Percentiles rank a stretch among this genome's conserved stretches.
phyloP scores from a whole-genome alignment of 768 basidiomycete species.

The Omphalotus guepiniiformis region DNA sequence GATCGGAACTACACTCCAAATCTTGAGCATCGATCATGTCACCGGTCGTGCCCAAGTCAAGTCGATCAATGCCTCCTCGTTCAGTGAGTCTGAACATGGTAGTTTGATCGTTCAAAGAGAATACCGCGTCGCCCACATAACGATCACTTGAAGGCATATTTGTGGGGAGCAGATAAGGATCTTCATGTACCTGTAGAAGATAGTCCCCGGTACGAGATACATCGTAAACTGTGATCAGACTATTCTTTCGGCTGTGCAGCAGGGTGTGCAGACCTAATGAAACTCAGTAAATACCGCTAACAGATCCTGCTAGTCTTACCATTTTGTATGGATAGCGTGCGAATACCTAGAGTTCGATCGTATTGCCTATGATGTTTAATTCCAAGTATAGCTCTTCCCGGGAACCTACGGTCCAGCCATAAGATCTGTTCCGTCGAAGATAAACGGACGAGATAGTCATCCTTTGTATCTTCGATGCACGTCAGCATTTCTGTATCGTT shows the following conservation, averaged over 20 bases:
- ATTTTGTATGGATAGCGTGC: conserved; percentile 31
- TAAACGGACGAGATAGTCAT: conserved; percentile 45
- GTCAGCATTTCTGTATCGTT: conserved; percentile 41
- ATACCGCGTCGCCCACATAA: conserved; percentile 29
- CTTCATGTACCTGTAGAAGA: conserved; percentile 39
- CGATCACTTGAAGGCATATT: neutral
- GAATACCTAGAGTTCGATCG: conserved; percentile 52
- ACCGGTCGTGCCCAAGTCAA: conserved; percentile 28
- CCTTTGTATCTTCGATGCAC: conserved; percentile 41
- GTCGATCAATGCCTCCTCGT: conserved; percentile 40
- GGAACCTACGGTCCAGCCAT: conserved; percentile 67
- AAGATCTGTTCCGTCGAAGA: conserved; percentile 58
- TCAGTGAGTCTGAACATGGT: conserved; percentile 41
- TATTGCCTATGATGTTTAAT: conserved; percentile 56
- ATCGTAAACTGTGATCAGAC: conserved; percentile 61
- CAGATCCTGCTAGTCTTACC: conserved; percentile 22
- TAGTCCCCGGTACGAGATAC: conserved; percentile 38
- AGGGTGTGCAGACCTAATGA: conserved; percentile 46
- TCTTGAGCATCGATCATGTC: conserved; percentile 34
- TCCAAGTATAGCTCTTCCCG: conserved; percentile 53
- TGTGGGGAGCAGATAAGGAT: conserved; percentile 33
- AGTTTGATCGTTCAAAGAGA: conserved; percentile 15
- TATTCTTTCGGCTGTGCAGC: conserved; percentile 56
- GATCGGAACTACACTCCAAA: conserved; percentile 32
- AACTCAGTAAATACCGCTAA: neutral